A percentile compares a stretch with the other conserved stretches of the same genome.
phyloP scores from a whole-genome alignment of 192 early-diverging fungal species.

The Phycomyces nitens region DNA sequence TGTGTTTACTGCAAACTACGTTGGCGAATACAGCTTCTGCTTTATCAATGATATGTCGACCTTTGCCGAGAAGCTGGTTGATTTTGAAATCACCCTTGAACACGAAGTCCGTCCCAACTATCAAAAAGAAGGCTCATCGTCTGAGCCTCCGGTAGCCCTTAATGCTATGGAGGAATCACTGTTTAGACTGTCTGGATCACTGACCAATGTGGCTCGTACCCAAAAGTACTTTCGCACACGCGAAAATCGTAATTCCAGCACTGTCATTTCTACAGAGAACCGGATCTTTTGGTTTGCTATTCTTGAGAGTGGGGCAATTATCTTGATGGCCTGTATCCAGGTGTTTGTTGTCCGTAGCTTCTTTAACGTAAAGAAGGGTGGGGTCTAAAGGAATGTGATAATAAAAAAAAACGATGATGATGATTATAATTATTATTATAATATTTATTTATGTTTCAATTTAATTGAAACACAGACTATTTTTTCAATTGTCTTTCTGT shows the following conservation, averaged over 20 bases:
- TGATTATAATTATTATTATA: too few relatives aligned
- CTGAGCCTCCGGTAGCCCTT: slow-evolving; percentile 40
- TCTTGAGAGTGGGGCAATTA: slow-evolving; percentile 71
- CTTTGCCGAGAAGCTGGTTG: slow-evolving; percentile 91
- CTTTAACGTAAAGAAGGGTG: slow-evolving; percentile 73
- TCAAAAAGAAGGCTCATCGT: slow-evolving; percentile 39
- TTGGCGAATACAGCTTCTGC: slow-evolving; percentile 95
- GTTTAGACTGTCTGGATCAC: slow-evolving; percentile 57
- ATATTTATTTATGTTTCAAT: too few relatives aligned
- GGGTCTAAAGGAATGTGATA: slow-evolving; percentile 31
- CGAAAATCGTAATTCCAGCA: slow-evolving; percentile 89
- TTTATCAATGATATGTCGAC: slow-evolving; percentile 94
- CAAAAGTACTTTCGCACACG: slow-evolving; percentile 88
- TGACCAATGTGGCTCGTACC: slow-evolving; percentile 71
- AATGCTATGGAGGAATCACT: slow-evolving; percentile 55
- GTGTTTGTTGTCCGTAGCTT: slow-evolving; percentile 92
- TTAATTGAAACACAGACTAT: too few relatives aligned
- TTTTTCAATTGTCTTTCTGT: too few relatives aligned
- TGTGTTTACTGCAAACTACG: slow-evolving; percentile 80
- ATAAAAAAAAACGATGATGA: not conserved
- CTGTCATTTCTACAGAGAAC: slow-evolving; percentile 82
- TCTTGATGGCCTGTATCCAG: slow-evolving; percentile 85
- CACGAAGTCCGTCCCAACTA: slow-evolving; percentile 66
- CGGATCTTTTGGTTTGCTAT: slow-evolving; percentile 93
- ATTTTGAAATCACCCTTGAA: slow-evolving; percentile 93